Percentiles rank a stretch among this genome's conserved stretches.
Evolutionary conservation across 73 alveolate species (phyloP).

Genomic region (Paramecium bursaria): DNA sequence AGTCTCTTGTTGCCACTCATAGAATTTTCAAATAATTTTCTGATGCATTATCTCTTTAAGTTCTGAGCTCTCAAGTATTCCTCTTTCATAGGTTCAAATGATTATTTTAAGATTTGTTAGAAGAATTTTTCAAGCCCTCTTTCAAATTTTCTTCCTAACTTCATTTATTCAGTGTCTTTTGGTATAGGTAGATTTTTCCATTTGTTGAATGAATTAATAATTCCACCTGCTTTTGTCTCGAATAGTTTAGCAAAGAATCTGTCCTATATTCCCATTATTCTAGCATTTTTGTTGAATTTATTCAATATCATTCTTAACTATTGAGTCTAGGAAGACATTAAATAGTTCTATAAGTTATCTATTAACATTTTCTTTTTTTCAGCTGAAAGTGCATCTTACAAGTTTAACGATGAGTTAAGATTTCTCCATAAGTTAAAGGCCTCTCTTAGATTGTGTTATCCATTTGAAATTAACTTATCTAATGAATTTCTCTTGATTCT

Average conservation of each 20-base stretch:
- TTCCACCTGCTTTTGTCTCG: slow-evolving; percentile 37
- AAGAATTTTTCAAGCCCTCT: slow-evolving; percentile 9
- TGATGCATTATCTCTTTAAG: slow-evolving; percentile 1
- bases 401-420: background rate
- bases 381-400: slow-evolving; percentile 14
- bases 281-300: slow-evolving; percentile 33
- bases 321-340: background rate
- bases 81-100: slow-evolving; percentile 55
- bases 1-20: slow-evolving; percentile 49
- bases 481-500: slow-evolving; percentile 37
- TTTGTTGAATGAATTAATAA: slow-evolving; percentile 21
- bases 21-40: background rate
- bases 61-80: slow-evolving; percentile 30
- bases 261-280: slow-evolving; percentile 1
- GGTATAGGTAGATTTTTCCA: slow-evolving; percentile 54
- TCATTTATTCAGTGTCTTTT: slow-evolving; percentile 21
- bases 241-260: slow-evolving; percentile 52
- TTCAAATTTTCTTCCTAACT: slow-evolving; percentile 49
- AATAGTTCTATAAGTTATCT: background rate
- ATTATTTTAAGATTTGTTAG: background rate
- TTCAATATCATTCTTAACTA: slow-evolving; percentile 16
- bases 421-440: slow-evolving; percentile 20
- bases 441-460: slow-evolving; percentile 14
- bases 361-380: slow-evolving; percentile 33
- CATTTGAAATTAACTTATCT: background rate